Percentiles rank a stretch among this genome's conserved stretches.
These are phyloP conservation scores for Pythium folliculosum DNA, from an alignment of 352 stramenopile species.

Conservation along the genomic window DNA sequence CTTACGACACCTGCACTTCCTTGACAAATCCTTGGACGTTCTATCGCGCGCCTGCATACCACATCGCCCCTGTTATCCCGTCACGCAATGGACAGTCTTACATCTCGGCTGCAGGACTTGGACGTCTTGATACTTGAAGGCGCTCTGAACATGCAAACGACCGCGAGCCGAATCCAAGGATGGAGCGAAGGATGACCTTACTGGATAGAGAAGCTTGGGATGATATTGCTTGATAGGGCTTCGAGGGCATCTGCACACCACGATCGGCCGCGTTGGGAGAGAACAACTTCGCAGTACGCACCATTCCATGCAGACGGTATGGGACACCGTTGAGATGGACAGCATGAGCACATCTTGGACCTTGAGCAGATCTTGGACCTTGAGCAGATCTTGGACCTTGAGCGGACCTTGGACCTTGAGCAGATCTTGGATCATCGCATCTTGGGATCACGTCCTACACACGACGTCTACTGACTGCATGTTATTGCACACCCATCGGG, in stretches of 20 bases:
- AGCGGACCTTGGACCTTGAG: conserved; percentile 23
- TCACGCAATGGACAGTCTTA: background rate
- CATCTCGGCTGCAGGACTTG: background rate
- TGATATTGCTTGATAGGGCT: too few relatives aligned
- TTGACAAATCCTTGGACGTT: conserved; percentile 5
- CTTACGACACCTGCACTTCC: background rate
- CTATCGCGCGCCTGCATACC: background rate
- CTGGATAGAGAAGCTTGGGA: too few relatives aligned
- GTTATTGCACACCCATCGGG: background rate
- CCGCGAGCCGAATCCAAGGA: background rate
- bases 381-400: conserved; percentile 18
- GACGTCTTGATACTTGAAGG: background rate
- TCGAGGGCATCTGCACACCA: too few relatives aligned
- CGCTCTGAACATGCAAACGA: background rate
- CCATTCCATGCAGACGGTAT: background rate
- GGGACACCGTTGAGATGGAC: background rate
- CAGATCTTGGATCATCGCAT: conserved; percentile 10
- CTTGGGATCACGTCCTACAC: background rate
- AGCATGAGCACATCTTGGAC: background rate
- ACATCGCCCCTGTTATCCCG: background rate
- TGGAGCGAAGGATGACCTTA: too few relatives aligned
- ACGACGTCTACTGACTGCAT: background rate
- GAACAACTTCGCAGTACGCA: conserved; percentile 2
- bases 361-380: conserved; percentile 15
- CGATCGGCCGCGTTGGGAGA: too few relatives aligned